These are phyloP conservation scores for Rhodofomes roseus DNA, from an alignment of 1,284 basidiomycete genomes.

Conservation along the genomic window DNA sequence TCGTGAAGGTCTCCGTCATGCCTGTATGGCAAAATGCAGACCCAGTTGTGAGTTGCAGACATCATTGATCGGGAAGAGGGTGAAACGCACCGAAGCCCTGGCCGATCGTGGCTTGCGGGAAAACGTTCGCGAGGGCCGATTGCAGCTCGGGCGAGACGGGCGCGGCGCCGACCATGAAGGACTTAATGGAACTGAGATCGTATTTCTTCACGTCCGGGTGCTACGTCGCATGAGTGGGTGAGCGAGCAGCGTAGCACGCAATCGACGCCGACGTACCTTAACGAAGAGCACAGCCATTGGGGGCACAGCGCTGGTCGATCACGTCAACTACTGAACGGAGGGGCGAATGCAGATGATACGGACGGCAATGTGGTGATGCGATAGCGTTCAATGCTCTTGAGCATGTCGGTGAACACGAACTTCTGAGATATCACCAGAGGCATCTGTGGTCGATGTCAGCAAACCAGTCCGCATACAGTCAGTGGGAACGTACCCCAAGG, in stretches of 20 bases:
- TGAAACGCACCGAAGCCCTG: slow-evolving; percentile 58
- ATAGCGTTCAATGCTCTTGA: slow-evolving; percentile 63
- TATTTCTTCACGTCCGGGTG: slow-evolving; percentile 65
- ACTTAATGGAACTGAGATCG: slow-evolving; percentile 56
- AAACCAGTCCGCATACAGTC: background rate
- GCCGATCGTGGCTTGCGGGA: slow-evolving; percentile 59
- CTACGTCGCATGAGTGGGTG: slow-evolving; percentile 27
- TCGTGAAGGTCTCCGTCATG: slow-evolving; percentile 49
- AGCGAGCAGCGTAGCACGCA: background rate
- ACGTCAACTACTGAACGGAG: slow-evolving; percentile 8
- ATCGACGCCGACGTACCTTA: slow-evolving; percentile 26
- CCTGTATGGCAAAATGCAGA: no score
- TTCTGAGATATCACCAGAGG: slow-evolving; percentile 62
- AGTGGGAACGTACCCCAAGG: slow-evolving; percentile 39
- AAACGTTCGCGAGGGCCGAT: slow-evolving; percentile 45
- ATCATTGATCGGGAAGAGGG: no score
- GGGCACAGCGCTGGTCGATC: slow-evolving; percentile 50
- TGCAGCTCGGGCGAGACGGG: slow-evolving; percentile 68
- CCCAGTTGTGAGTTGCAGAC: no score
- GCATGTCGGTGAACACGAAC: slow-evolving; percentile 65
- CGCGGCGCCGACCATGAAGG: slow-evolving; percentile 67
- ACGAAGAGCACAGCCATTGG: slow-evolving; percentile 51
- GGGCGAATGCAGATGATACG: slow-evolving; percentile 15
- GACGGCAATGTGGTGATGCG: slow-evolving; percentile 61
- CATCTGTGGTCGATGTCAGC: slow-evolving; percentile 12